phyloP scores from a whole-genome alignment of 768 basidiomycete species.

The Leccinum olivaceopallidum region DNA sequence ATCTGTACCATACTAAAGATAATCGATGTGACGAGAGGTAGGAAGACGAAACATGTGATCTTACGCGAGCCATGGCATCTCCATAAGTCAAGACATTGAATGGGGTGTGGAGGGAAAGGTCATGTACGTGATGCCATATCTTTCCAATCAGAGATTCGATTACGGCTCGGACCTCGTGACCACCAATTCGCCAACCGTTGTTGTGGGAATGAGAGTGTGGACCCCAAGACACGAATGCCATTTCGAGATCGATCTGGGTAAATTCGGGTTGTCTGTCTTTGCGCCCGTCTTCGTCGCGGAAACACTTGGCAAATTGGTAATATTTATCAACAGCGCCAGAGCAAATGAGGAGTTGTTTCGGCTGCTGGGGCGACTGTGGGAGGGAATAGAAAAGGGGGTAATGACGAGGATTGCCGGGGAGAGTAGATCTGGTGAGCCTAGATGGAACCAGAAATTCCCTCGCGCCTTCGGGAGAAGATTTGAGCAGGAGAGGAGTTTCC shows the following conservation, averaged over 20 bases:
- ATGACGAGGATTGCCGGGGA: slow-evolving; percentile 21
- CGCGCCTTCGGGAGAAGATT: slow-evolving; percentile 93
- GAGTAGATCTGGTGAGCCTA: slow-evolving; percentile 45
- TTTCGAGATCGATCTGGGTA: slow-evolving; percentile 95
- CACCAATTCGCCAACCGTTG: slow-evolving; percentile 82
- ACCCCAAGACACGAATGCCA: slow-evolving; percentile 92
- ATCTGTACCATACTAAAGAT: slow-evolving; percentile 83
- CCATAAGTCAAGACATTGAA: slow-evolving; percentile 87
- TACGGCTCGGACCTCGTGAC: slow-evolving; percentile 74
- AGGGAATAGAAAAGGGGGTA: slow-evolving; percentile 77
- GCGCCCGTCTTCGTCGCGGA: slow-evolving; percentile 93
- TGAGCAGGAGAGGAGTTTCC: slow-evolving; percentile 88
- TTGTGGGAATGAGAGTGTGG: slow-evolving; percentile 15
- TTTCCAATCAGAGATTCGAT: slow-evolving; percentile 72
- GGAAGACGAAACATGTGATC: slow-evolving; percentile 26
- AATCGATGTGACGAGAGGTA: slow-evolving; percentile 20
- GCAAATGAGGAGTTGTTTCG: slow-evolving; percentile 89
- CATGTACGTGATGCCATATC: slow-evolving; percentile 76
- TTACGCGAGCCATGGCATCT: slow-evolving; percentile 87
- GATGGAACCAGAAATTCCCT: slow-evolving; percentile 91
- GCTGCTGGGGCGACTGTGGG: slow-evolving; percentile 94
- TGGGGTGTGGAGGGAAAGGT: slow-evolving; percentile 53
- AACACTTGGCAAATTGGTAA: slow-evolving; percentile 92
- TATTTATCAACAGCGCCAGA: slow-evolving; percentile 90
- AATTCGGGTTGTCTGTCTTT: slow-evolving; percentile 97